phyloP scores from a whole-genome alignment of 805 yeast species.

The Candida suzukii region DNA sequence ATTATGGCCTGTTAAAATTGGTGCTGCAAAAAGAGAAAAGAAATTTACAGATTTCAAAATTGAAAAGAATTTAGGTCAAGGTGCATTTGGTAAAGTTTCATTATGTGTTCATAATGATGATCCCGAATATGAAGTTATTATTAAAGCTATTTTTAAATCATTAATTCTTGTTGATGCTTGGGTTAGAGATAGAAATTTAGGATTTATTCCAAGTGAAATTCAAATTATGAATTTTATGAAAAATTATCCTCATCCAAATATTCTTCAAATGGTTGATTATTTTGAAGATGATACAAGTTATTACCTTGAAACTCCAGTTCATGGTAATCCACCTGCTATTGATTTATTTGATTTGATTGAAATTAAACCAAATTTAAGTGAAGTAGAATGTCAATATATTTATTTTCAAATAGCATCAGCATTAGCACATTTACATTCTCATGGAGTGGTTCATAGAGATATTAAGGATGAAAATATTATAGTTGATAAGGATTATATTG shows the following conservation, averaged over 20 bases:
- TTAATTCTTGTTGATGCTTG: slow-evolving; percentile 94
- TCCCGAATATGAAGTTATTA: slow-evolving; percentile 58
- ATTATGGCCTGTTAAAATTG: slow-evolving; percentile 52
- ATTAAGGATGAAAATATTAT: slow-evolving; percentile 93
- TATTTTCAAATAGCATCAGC: slow-evolving; percentile 78
- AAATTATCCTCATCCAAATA: slow-evolving; percentile 77
- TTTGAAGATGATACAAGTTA: slow-evolving; percentile 89
- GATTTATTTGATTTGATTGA: slow-evolving; percentile 93
- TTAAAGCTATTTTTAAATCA: slow-evolving; percentile 87
- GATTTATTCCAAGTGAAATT: slow-evolving; percentile 95
- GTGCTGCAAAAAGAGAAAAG: slow-evolving; percentile 63
- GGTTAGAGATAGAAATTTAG: slow-evolving; percentile 87
- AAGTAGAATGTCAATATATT: slow-evolving; percentile 68
- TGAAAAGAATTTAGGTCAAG: slow-evolving; percentile 82
- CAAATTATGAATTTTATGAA: slow-evolving; percentile 84
- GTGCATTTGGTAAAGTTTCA: slow-evolving; percentile 94
- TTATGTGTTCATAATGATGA: slow-evolving; percentile 64
- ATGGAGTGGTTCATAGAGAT: slow-evolving; percentile 90
- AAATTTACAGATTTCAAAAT: slow-evolving; percentile 64
- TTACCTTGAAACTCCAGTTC: slow-evolving; percentile 86
- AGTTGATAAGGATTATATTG: slow-evolving; percentile 72
- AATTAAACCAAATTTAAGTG: slow-evolving; percentile 73
- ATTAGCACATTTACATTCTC: slow-evolving; percentile 69
- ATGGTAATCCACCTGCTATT: slow-evolving; percentile 83
- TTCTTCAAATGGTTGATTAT: slow-evolving; percentile 78